phyloP scores from a whole-genome alignment of 176 grass and related monocot species.

The Carex scoparia region DNA sequence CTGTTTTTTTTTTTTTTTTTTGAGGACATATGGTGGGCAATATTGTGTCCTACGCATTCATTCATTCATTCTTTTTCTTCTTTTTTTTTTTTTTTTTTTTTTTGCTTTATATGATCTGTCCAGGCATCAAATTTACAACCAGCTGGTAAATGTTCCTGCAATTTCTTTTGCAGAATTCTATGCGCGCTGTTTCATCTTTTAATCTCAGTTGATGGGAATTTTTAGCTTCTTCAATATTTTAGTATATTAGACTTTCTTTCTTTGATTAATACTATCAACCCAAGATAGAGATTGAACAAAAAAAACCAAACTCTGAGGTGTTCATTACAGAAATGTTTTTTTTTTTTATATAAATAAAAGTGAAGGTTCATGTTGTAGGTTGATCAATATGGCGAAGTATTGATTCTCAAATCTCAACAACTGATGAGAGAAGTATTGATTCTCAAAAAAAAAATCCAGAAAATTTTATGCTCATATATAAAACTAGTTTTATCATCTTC shows the following conservation, averaged over 20 bases:
- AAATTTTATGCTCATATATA: not conserved
- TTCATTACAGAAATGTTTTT: not conserved
- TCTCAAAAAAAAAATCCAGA: not conserved
- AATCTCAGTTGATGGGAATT: not conserved
- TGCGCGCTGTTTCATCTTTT: not conserved
- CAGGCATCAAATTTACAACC: not conserved
- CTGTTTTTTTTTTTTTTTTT: no score
- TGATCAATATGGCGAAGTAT: not conserved
- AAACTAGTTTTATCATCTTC: not conserved
- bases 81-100: not conserved
- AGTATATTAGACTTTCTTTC: not conserved
- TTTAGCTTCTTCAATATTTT: not conserved
- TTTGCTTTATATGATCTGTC: not conserved
- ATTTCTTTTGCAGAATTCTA: not conserved
- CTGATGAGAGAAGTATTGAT: not conserved
- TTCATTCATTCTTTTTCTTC: no score
- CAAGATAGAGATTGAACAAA: not conserved
- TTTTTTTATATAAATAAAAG: not conserved
- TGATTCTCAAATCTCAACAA: not conserved
- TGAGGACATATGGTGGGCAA: not conserved
- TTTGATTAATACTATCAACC: not conserved
- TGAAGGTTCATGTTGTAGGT: not conserved
- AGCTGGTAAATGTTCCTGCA: not conserved
- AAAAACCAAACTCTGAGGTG: not conserved
- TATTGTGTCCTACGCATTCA: not conserved